Conservation (phyloP, 2,329 filamentous ascomycete genomes). For the Pseudogymnoascus sp. region DNA sequence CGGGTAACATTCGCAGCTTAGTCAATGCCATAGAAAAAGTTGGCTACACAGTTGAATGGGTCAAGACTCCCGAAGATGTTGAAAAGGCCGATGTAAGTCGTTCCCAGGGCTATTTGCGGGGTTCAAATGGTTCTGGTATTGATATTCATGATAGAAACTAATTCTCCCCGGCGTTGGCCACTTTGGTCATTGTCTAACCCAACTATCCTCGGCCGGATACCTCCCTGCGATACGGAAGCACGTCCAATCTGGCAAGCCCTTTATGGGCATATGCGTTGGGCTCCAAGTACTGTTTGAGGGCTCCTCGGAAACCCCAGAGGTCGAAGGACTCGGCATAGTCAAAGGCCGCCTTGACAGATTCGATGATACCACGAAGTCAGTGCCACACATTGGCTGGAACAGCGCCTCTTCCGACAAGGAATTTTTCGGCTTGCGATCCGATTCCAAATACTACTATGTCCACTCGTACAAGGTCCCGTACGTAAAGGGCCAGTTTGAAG, state of each 20-base stretch:
- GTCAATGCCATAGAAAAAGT: conserved; percentile 97
- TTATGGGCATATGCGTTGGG: conserved; percentile 96
- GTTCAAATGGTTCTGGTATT: conserved; percentile 6
- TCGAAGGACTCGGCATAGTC: conserved; percentile 69
- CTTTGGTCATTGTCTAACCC: conserved; percentile 89
- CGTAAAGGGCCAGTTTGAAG: conserved; percentile 62
- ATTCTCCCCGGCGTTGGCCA: conserved; percentile 95
- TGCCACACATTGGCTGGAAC: conserved; percentile 99
- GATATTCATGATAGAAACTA: conserved; percentile 55
- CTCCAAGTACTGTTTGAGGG: conserved; percentile 83
- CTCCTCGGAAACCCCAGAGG: conserved; percentile 67
- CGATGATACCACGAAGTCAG: conserved; percentile 68
- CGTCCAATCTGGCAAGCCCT: conserved; percentile 86
- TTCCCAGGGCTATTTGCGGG: background rate
- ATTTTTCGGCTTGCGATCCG: conserved; percentile 70
- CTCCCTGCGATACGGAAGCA: conserved; percentile 74
- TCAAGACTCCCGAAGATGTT: conserved; percentile 77
- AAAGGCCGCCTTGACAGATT: conserved; percentile 67
- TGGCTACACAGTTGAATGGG: conserved; percentile 89
- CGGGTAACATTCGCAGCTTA: conserved; percentile 90
- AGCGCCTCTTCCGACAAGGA: conserved; percentile 58
- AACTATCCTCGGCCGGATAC: conserved; percentile 75
- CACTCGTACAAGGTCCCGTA: conserved; percentile 89
- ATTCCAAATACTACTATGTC: conserved; percentile 97
- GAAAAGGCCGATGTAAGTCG: conserved; percentile 67